Evolutionary conservation across 106 monocot genomes (phyloP), one percentile per base, ranked within the genome.

Genomic region (Agapanthus africanus): DNA sequence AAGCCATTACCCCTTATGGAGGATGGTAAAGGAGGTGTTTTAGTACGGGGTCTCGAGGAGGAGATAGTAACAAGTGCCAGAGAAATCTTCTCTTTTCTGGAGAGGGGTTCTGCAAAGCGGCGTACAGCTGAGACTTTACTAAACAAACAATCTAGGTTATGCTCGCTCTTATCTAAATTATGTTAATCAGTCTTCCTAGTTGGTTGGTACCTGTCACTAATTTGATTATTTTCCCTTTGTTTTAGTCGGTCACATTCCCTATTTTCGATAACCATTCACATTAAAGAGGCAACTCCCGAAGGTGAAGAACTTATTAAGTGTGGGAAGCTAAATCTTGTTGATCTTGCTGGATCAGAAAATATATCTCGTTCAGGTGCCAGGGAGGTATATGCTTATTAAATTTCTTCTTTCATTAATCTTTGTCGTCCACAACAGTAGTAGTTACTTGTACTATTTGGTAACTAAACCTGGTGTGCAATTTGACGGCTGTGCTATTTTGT

Each of bases 231-330:
- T 22, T 9, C 19, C 22, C 51, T 18, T 72, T 54, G 54, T n/a
- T 87, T 57, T 37, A 49, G 26, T 16, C 99, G 99, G 13, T 99
- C 99, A 44, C 99, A 99, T 79, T 99, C 99, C 62, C 76, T 99
- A 0, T 99, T 99, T 81, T 90, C 99, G 11, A 90, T 99, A 9
- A 99, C 99, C 11, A 99, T 99, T 77, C 99, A 99, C 74, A 99
- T 99, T n/a, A 99, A 99, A 78, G 99, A 99, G 79, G 90, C 93
- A 51, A 99, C 99, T 18, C 99, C 99, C n/a, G 99, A 99, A 79
- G 99, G 99, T 32, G 99, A 93, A 74, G 99, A 99, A 51, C 84
- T 99, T 16, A 93, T 99, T 36, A 99, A 99, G 70, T 93, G 93
- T 76, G 99, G 99, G 35, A 99, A 99, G 66, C 65, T 99, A 65